Percentiles rank a stretch among this genome's conserved stretches.
These are phyloP conservation scores for Gymnopus androsaceus DNA, from an alignment of 1,284 basidiomycete species.

Conservation along the genomic window DNA sequence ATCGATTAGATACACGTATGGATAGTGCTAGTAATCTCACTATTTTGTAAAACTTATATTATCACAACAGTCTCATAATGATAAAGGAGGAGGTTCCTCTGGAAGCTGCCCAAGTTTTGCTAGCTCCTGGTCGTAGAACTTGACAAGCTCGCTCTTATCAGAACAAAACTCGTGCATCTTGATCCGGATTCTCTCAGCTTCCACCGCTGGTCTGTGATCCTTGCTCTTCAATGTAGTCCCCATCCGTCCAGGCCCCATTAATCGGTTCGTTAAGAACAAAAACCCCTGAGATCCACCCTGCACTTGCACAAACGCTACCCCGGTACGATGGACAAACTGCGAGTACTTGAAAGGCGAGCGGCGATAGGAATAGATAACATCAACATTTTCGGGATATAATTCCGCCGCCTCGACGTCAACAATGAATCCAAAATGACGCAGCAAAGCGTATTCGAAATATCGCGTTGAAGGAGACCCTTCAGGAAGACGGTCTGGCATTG, in stretches of 20 bases:
- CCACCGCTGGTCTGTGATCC: constrained; percentile 48
- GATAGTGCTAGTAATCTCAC: not conserved
- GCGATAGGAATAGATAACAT: constrained; percentile 90
- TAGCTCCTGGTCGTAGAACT: constrained; percentile 76
- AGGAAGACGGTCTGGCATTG: constrained; percentile 68
- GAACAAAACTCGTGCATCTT: constrained; percentile 68
- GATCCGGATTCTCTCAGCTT: constrained; percentile 61
- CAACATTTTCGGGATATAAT: constrained; percentile 76
- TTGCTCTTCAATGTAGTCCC: constrained; percentile 54
- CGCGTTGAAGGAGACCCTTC: constrained; percentile 63
- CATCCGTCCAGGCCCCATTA: constrained; percentile 70
- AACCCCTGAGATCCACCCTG: constrained; percentile 79
- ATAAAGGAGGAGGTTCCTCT: constrained; percentile 67
- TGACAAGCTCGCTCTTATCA: constrained; percentile 52
- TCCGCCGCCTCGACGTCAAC: constrained; percentile 83
- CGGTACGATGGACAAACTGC: constrained; percentile 88
- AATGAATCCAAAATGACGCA: constrained; percentile 79
- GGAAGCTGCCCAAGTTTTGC: constrained; percentile 43
- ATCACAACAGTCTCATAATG: constrained; percentile 33
- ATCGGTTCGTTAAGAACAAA: constrained; percentile 84
- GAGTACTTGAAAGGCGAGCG: constrained; percentile 76
- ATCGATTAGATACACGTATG: no score
- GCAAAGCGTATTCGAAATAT: constrained; percentile 82
- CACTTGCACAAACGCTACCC: constrained; percentile 86
- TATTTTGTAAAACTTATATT: not conserved